Evolutionary conservation across 2,329 filamentous ascomycete genomes (phyloP).

Genomic region (Aspergillus ibericus): DNA sequence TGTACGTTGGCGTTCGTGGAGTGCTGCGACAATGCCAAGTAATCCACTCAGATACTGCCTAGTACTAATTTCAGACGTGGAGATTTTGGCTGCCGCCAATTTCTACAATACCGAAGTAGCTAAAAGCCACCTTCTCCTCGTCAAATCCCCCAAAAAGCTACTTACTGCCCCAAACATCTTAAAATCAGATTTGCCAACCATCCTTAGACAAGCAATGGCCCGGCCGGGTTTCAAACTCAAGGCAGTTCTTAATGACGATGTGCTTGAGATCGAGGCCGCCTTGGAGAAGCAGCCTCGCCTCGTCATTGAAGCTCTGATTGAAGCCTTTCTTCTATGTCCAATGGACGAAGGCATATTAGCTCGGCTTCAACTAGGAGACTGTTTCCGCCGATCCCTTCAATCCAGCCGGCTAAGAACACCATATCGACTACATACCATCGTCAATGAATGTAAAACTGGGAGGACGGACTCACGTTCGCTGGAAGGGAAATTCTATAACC

Average conservation of each 20-base stretch:
- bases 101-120: not conserved
- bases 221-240: not conserved
- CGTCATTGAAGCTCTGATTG: not conserved
- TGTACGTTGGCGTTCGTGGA: not conserved
- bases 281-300: not conserved
- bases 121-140: not conserved
- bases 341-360: not conserved
- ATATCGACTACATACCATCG: not conserved
- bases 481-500: not conserved
- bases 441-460: not conserved
- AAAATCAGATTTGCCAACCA: not conserved
- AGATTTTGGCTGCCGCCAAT: not conserved
- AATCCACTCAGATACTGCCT: not conserved
- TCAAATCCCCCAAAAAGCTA: not conserved
- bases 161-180: not conserved
- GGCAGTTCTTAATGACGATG: not conserved
- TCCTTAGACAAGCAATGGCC: not conserved
- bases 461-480: not conserved
- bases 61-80: not conserved
- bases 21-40: not conserved
- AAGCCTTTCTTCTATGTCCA: not conserved
- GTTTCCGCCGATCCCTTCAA: not conserved
- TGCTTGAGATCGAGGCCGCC: not conserved
- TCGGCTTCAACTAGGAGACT: not conserved
- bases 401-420: not conserved